These are phyloP conservation scores for Pyrenochaeta sp. DNA, from an alignment of 2,329 filamentous ascomycete genomes.

Conservation along the genomic window DNA sequence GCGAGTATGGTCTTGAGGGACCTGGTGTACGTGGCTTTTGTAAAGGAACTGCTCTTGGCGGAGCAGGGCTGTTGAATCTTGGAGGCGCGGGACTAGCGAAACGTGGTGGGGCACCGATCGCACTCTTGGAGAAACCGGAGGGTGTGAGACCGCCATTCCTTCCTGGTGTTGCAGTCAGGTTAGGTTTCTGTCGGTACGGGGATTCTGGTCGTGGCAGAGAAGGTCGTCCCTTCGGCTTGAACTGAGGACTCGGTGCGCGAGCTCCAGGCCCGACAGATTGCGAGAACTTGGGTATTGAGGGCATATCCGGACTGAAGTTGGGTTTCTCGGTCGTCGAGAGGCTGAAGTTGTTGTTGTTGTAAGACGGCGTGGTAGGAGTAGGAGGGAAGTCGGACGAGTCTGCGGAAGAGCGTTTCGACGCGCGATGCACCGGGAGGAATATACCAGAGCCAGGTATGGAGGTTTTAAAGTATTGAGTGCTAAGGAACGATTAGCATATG, in stretches of 20 bases:
- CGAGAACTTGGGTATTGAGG: conserved; percentile 80
- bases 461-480: conserved; percentile 80
- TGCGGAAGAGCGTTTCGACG: conserved; percentile 70
- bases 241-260: conserved; percentile 74
- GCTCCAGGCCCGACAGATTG: conserved; percentile 80
- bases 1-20: conserved; percentile 56
- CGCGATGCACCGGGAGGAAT: conserved; percentile 87
- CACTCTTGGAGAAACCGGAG: conserved; percentile 62
- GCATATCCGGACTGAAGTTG: conserved; percentile 57
- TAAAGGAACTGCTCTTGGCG: conserved; percentile 64
- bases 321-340: conserved; percentile 63
- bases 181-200: conserved; percentile 71
- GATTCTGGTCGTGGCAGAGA: conserved; percentile 91
- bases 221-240: conserved; percentile 73
- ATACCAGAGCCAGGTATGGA: conserved; percentile 83
- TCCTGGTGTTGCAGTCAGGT: conserved; percentile 57
- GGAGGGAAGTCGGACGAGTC: conserved; percentile 65
- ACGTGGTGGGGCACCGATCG: conserved; percentile 62
- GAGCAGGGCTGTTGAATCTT: conserved; percentile 69
- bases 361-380: conserved; percentile 73
- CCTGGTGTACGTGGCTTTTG: conserved; percentile 52
- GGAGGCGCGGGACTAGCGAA: conserved; percentile 69
- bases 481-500: conserved; percentile 32
- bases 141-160: conserved; percentile 63
- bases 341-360: conserved; percentile 57